Percentiles rank a stretch among this genome's conserved stretches.
These are phyloP conservation scores for Linnemannia zychae DNA, from an alignment of 192 early-diverging fungal species.

Conservation along the genomic window DNA sequence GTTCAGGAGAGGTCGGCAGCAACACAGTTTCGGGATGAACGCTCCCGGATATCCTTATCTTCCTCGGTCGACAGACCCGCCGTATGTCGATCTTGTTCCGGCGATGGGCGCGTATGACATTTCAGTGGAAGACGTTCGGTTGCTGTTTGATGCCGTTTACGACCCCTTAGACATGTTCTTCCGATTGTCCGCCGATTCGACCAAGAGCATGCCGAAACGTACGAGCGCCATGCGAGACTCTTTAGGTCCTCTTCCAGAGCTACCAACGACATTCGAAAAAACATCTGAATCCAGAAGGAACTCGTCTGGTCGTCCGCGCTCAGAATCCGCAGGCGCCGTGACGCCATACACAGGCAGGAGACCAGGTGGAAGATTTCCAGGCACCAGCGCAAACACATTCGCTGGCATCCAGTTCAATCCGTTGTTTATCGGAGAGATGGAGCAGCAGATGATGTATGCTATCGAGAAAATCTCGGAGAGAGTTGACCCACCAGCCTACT, in stretches of 20 bases:
- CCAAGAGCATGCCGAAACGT: background rate
- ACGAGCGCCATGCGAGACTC: constrained; percentile 26
- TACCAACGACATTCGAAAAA: constrained; percentile 24
- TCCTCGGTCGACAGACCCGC: constrained; percentile 33
- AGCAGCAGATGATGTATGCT: constrained; percentile 61
- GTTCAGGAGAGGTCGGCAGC: constrained; percentile 47
- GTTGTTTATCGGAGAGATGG: constrained; percentile 58
- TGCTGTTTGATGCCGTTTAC: constrained; percentile 58
- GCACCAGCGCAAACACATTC: background rate
- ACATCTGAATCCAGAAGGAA: constrained; percentile 16
- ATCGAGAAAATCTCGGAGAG: constrained; percentile 60
- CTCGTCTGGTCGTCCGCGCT: constrained; percentile 26
- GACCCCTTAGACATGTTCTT: constrained; percentile 59
- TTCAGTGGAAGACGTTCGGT: constrained; percentile 47
- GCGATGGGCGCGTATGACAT: constrained; percentile 60
- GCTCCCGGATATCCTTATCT: constrained; percentile 30
- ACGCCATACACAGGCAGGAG: constrained; percentile 21
- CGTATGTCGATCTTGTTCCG: constrained; percentile 59
- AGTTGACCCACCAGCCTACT: constrained; percentile 59
- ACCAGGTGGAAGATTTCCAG: background rate
- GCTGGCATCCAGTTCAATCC: constrained; percentile 42
- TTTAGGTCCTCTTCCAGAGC: constrained; percentile 34
- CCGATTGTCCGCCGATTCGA: constrained; percentile 25
- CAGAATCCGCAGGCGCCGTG: constrained; percentile 43
- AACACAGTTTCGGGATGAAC: constrained; percentile 25